These are phyloP conservation scores for Dothideomycetes sp. DNA, from an alignment of 2,329 filamentous ascomycete genomes.

Conservation along the genomic window DNA sequence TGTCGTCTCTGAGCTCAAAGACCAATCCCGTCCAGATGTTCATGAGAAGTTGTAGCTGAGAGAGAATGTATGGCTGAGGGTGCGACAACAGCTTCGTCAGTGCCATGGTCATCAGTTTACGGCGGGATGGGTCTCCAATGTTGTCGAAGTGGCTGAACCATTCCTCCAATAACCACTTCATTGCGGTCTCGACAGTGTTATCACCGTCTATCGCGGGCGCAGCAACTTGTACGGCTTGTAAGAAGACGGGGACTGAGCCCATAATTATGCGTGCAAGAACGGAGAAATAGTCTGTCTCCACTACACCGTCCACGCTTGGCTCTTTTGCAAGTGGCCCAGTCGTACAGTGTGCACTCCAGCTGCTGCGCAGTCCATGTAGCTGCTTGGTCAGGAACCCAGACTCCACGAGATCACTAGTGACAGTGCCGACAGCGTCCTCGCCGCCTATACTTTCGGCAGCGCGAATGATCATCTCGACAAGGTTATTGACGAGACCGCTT, in stretches of 20 bases:
- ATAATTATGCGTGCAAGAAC: constrained; percentile 71
- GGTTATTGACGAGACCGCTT: constrained; percentile 34
- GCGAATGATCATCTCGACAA: constrained; percentile 38
- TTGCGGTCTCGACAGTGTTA: constrained; percentile 21
- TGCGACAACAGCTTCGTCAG: constrained; percentile 62
- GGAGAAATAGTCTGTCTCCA: constrained; percentile 75
- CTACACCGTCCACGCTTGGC: constrained; percentile 59
- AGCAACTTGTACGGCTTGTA: constrained; percentile 37
- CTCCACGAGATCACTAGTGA: constrained; percentile 44
- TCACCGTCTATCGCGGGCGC: constrained; percentile 8
- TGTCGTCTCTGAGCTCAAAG: constrained; percentile 52
- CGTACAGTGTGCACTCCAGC: constrained; percentile 62
- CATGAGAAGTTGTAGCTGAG: constrained; percentile 58
- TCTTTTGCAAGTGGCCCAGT: constrained; percentile 67
- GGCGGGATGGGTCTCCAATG: constrained; percentile 52
- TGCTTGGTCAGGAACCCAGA: constrained; percentile 47
- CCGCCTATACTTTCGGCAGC: constrained; percentile 38
- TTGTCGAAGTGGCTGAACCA: constrained; percentile 60
- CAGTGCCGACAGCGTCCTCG: constrained; percentile 40
- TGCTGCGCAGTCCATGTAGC: constrained; percentile 30
- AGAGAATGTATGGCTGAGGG: constrained; percentile 34
- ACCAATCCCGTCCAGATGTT: constrained; percentile 65
- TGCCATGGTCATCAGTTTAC: constrained; percentile 63
- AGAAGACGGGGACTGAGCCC: constrained; percentile 58
- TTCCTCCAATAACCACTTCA: constrained; percentile 41